Base-by-base conservation (phyloP, 1,139 yeast genomes). In the Dujonia santamariae region DNA sequence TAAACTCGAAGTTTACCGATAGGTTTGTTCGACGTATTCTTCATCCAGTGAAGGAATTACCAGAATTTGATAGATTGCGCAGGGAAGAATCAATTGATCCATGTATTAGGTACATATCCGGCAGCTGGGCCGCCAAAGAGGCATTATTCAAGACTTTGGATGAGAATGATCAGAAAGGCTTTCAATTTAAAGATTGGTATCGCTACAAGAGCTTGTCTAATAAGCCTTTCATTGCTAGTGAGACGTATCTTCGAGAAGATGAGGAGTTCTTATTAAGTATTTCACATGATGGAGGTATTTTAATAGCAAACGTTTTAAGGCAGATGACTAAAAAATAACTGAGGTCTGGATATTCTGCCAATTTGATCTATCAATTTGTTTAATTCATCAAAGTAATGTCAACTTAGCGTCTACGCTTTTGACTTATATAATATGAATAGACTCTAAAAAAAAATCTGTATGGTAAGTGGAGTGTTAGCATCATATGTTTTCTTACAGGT, bases 81-180 rank as follows among this genome's bases (percentile, higher is more conserved):
- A 21, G 19, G 1, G 12, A 35, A 21, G 32, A 38, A 6, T 50
- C 62, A 9, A 21, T 48, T 1, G 51, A 53, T 0, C 48, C 49
- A 16, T 55, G 61, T 29, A 58, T 60, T 4, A 46, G 49, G 26
- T 51, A 66, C 11, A 51, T 85, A 16, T 75, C 88, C 1, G 80
- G 82, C 1, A 60, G 60, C 8, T 85, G 95, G 94, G 83, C 90
- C 7, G 63, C 75, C 19, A 85, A 85, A 47, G 95, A 85, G 48
- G 92, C 95, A 0, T 52, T 83, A 4, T 85, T 65, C 56, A 85
- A 85, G 53, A 67, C 83, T 0, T 56, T 85, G 37, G 75, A 70
- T 30, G 40, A 51, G 0, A 43, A 41, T 2, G 74, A 72, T 30
- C 95, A 85, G 51, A 37, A 41, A 11, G 11, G 17, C 4, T 84